phyloP scores from a whole-genome alignment of 139 green algal genomes.

The Micromonas pusilla region DNA sequence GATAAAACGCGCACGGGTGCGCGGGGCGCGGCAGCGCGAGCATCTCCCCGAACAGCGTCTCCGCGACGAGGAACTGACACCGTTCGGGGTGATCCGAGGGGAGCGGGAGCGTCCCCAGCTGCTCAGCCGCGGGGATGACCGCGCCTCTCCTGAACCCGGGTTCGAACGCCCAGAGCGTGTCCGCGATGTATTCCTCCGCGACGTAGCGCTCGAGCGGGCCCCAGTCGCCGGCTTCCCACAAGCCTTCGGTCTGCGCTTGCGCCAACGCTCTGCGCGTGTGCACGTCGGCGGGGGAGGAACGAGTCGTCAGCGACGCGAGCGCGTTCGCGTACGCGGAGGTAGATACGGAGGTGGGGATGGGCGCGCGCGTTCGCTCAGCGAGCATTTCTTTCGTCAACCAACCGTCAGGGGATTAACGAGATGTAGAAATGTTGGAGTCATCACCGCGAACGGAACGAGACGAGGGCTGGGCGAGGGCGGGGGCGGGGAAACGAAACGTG shows the following conservation, averaged over 20 bases:
- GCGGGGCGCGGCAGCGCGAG: constrained; percentile 1
- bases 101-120: constrained; percentile 6
- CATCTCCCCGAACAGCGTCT: constrained; percentile 23
- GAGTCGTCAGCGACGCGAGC: not conserved
- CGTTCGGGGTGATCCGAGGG: constrained; percentile 20
- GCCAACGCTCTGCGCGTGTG: not conserved
- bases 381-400: not conserved
- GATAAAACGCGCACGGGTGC: constrained; percentile 13
- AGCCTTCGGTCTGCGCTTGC: constrained; percentile 5
- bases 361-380: not conserved
- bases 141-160: constrained; percentile 5
- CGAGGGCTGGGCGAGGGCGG: not conserved
- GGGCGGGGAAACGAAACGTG: no score
- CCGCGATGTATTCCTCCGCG: constrained; percentile 21
- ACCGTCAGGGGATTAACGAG: constrained; percentile 23
- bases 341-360: not conserved
- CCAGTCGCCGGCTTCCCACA: not conserved
- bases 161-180: constrained; percentile 24
- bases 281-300: not conserved
- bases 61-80: constrained; percentile 24
- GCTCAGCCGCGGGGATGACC: not conserved
- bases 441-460: not conserved
- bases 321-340: no score
- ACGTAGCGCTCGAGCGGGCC: constrained; percentile 18
- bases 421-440: constrained; percentile 14